phyloP scores from a whole-genome alignment of 1,284 basidiomycete species.

The Pseudozyma tsukubaensis region DNA sequence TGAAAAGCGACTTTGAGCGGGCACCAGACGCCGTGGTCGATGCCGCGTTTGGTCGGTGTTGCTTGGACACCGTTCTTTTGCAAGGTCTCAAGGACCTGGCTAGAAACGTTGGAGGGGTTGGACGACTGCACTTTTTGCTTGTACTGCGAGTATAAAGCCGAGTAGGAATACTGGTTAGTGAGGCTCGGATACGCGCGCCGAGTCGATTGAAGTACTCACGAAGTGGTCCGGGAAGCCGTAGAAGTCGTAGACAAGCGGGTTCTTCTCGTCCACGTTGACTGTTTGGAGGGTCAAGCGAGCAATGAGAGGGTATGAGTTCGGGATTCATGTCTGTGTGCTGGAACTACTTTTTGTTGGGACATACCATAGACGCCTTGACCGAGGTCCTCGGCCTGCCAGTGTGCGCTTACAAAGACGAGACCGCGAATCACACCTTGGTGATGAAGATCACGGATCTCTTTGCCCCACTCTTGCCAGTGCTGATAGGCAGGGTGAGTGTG shows the following conservation, averaged over 20 bases:
- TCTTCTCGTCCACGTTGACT: constrained; percentile 66
- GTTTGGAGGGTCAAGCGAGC: not conserved
- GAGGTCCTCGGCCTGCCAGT: constrained; percentile 70
- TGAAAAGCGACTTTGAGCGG: constrained; percentile 70
- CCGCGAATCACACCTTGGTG: constrained; percentile 66
- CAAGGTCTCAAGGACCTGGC: constrained; percentile 62
- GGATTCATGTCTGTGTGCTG: not conserved
- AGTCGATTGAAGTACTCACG: constrained; percentile 9
- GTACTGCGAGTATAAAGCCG: constrained; percentile 55
- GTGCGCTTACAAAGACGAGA: constrained; percentile 70
- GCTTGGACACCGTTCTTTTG: constrained; percentile 36
- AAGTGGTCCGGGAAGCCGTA: constrained; percentile 67
- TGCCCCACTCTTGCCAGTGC: constrained; percentile 69
- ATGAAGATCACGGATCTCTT: constrained; percentile 53
- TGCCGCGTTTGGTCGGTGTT: constrained; percentile 62
- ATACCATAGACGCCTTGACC: constrained; percentile 38
- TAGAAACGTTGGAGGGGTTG: constrained; percentile 55
- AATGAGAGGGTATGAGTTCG: not conserved
- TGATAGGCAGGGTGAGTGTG: constrained; percentile 68
- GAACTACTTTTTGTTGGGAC: not conserved
- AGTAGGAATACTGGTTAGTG: not conserved
- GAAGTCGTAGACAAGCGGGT: constrained; percentile 71
- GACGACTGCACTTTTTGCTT: constrained; percentile 66
- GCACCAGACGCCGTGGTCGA: constrained; percentile 72
- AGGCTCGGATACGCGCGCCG: too few relatives aligned